These are phyloP conservation scores for Groenewaldozyma sp. DNA, from an alignment of 1,139 yeast species.

Conservation along the genomic window DNA sequence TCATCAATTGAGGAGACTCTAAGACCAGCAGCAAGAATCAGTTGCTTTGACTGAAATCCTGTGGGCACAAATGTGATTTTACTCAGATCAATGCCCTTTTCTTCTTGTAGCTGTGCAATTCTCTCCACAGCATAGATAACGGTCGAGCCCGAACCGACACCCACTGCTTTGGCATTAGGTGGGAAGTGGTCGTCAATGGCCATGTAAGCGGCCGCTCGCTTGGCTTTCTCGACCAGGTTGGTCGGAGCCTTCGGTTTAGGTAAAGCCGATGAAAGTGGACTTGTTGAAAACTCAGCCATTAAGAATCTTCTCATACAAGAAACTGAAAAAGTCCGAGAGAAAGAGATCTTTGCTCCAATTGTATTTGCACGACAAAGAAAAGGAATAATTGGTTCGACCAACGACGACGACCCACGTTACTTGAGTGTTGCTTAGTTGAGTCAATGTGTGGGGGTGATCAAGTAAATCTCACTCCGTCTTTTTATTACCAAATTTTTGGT, in stretches of 20 bases:
- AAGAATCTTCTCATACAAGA: not conserved
- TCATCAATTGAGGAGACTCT: constrained; percentile 76
- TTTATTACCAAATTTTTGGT: too few species aligned
- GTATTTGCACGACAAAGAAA: too few species aligned
- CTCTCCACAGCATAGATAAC: constrained; percentile 95
- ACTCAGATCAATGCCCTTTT: constrained; percentile 25
- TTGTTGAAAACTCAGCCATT: too few species aligned
- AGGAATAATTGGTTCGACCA: too few species aligned
- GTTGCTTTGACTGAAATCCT: constrained; percentile 87
- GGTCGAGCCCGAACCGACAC: constrained; percentile 95
- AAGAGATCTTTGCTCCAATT: too few species aligned
- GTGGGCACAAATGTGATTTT: constrained; percentile 72
- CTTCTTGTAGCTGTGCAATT: constrained; percentile 59
- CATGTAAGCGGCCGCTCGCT: constrained; percentile 76
- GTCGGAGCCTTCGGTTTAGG: constrained; percentile 6
- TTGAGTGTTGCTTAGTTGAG: too few species aligned
- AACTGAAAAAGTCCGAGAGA: not conserved
- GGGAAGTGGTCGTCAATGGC: constrained; percentile 91
- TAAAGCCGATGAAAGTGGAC: too few species aligned
- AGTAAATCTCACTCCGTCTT: too few species aligned
- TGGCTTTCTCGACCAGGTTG: constrained; percentile 47
- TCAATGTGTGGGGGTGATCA: too few species aligned
- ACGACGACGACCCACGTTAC: too few species aligned
- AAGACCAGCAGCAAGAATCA: constrained; percentile 76
- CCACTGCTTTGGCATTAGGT: constrained; percentile 60